Conservation (phyloP, 495 filamentous ascomycete genomes). For the Amniculicola lignicola region DNA sequence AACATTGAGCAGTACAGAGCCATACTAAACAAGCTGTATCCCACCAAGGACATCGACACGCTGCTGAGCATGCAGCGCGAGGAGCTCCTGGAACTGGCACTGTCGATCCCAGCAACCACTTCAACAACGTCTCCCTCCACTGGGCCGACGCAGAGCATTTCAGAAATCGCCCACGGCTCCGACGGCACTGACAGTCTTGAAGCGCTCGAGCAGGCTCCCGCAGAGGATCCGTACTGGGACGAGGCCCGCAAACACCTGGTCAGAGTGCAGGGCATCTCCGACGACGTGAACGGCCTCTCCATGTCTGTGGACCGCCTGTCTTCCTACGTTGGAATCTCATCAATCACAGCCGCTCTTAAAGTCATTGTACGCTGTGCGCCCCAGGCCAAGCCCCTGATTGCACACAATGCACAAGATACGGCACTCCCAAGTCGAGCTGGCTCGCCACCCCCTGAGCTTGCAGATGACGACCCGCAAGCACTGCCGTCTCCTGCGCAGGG, state of each 20-base stretch:
- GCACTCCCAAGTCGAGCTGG: constrained; percentile 36
- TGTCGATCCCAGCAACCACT: constrained; percentile 27
- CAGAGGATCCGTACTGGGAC: constrained; percentile 37
- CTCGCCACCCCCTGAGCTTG: constrained; percentile 37
- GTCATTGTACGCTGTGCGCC: constrained; percentile 77
- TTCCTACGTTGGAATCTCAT: constrained; percentile 79
- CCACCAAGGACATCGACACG: constrained; percentile 47
- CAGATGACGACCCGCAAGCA: constrained; percentile 32
- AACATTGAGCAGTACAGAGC: constrained; percentile 35
- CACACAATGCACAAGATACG: constrained; percentile 42
- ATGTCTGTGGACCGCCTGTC: constrained; percentile 66
- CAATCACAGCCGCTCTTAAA: constrained; percentile 74
- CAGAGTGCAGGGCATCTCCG: constrained; percentile 62
- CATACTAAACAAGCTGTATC: constrained; percentile 48
- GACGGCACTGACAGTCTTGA: constrained; percentile 42
- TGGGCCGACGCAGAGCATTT: constrained; percentile 34
- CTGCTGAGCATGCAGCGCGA: constrained; percentile 49
- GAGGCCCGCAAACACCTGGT: constrained; percentile 35
- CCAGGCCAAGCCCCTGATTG: constrained; percentile 56
- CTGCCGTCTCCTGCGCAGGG: constrained; percentile 40
- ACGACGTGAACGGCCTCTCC: constrained; percentile 80
- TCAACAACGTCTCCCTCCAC: constrained; percentile 45
- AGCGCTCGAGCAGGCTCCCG: constrained; percentile 41
- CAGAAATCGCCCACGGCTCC: constrained; percentile 26
- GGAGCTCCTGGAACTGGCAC: constrained; percentile 49